These are phyloP conservation scores for Lipomyces starkeyi DNA, from an alignment of 805 yeast species.

Conservation along the genomic window DNA sequence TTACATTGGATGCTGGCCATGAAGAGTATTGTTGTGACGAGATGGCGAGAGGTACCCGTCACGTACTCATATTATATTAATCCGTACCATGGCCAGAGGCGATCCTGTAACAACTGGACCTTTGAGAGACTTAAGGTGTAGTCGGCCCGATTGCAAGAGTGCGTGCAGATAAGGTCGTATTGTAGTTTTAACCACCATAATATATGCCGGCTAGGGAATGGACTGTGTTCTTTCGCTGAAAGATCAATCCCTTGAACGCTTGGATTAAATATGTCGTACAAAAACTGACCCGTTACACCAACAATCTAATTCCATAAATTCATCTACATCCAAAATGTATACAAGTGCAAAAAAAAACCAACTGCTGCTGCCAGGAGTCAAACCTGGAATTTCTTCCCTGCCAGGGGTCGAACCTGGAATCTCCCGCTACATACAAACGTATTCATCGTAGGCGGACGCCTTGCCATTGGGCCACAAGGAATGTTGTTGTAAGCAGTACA, in stretches of 20 bases:
- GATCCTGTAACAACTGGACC: too few species aligned
- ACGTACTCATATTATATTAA: too few species aligned
- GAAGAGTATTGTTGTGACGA: too few species aligned
- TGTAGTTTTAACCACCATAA: constrained; percentile 50
- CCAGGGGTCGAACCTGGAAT: constrained; percentile 43
- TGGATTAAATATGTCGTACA: too few species aligned
- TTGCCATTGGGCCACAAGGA: constrained; percentile 50
- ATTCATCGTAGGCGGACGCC: constrained; percentile 47
- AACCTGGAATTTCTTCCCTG: constrained; percentile 33
- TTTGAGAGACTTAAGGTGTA: too few species aligned
- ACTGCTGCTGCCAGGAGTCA: neutral
- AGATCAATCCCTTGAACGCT: too few species aligned
- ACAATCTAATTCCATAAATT: too few species aligned
- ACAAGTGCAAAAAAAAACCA: neutral
- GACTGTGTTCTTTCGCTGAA: constrained; percentile 46
- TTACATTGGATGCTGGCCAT: too few species aligned
- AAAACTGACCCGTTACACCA: too few species aligned
- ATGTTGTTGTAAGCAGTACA: constrained; percentile 14
- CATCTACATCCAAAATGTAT: too few species aligned
- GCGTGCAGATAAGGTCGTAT: constrained; percentile 52
- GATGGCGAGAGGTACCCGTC: too few species aligned
- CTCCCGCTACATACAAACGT: constrained; percentile 31
- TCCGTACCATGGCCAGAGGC: too few species aligned
- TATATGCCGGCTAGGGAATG: constrained; percentile 57
- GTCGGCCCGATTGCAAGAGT: neutral